Evolutionary conservation across 2,329 filamentous ascomycete species (phyloP).

Genomic region (Chaetomium globosum): DNA sequence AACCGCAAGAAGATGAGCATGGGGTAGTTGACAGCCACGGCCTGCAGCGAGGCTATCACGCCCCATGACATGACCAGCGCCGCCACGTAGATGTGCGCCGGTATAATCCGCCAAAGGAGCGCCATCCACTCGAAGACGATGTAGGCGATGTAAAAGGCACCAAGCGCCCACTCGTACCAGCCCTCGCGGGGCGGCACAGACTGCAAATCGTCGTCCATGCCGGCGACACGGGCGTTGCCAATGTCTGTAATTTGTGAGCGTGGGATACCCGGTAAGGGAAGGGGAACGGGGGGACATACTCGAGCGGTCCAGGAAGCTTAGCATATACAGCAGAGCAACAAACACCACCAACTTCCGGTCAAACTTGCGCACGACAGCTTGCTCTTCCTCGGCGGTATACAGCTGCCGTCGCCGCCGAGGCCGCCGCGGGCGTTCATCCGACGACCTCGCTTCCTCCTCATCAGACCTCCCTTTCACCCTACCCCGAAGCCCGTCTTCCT

Average conservation of each 20-base stretch:
- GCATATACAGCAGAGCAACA: slow-evolving; percentile 77
- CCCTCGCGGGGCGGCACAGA: slow-evolving; percentile 48
- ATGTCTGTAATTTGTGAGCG: slow-evolving; percentile 49
- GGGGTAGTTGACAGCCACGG: slow-evolving; percentile 64
- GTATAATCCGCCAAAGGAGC: slow-evolving; percentile 61
- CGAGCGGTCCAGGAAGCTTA: slow-evolving; percentile 83
- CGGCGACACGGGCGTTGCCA: slow-evolving; percentile 64
- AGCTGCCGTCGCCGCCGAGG: slow-evolving; percentile 37
- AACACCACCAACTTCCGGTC: slow-evolving; percentile 79
- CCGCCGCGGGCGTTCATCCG: slow-evolving; percentile 25
- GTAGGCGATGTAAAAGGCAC: slow-evolving; percentile 65
- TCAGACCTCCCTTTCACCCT: not conserved
- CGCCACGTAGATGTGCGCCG: slow-evolving; percentile 62
- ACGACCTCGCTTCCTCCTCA: not conserved
- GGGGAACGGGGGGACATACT: slow-evolving; percentile 55
- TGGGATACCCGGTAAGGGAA: too few species aligned
- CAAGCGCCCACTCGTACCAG: slow-evolving; percentile 64
- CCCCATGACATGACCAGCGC: slow-evolving; percentile 77
- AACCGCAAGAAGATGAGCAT: slow-evolving; percentile 58
- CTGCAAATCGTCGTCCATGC: slow-evolving; percentile 64
- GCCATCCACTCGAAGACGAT: slow-evolving; percentile 68
- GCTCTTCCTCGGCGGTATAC: slow-evolving; percentile 70
- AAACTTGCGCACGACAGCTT: slow-evolving; percentile 70
- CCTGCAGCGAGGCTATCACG: slow-evolving; percentile 73
- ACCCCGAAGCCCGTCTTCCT: slow-evolving; percentile 5